phyloP scores from a whole-genome alignment of 139 green algal genomes.

The Chlorella sp. region DNA sequence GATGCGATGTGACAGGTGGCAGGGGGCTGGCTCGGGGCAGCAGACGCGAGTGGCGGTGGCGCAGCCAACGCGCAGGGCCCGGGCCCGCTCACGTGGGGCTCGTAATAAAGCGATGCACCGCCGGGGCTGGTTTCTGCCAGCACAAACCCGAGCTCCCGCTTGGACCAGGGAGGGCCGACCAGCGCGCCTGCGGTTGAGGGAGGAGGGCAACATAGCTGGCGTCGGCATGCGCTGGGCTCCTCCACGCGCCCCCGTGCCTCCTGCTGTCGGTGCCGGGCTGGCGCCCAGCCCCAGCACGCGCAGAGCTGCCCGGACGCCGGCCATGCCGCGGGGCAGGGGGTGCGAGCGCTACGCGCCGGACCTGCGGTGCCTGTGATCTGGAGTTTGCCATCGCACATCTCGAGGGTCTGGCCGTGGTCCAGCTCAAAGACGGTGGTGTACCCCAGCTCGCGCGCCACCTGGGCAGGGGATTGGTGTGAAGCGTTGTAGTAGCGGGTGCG shows the following conservation, averaged over 20 bases:
- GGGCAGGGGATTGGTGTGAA: background rate
- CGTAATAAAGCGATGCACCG: slow-evolving; percentile 65
- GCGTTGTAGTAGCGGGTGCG: background rate
- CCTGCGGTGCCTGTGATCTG: slow-evolving; percentile 58
- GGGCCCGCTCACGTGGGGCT: slow-evolving; percentile 41
- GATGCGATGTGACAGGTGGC: background rate
- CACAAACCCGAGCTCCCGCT: slow-evolving; percentile 73
- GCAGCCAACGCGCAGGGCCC: background rate
- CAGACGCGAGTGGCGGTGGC: background rate
- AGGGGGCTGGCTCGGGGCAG: background rate
- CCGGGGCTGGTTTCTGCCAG: slow-evolving; percentile 50
- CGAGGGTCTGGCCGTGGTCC: slow-evolving; percentile 53
- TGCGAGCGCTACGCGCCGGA: background rate
- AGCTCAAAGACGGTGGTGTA: slow-evolving; percentile 68
- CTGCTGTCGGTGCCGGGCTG: too few species aligned
- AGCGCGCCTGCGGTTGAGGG: slow-evolving; percentile 59
- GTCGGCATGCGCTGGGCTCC: too few species aligned
- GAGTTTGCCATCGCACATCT: slow-evolving; percentile 55
- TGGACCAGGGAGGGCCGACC: slow-evolving; percentile 81
- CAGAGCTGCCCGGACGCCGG: background rate
- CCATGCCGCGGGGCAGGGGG: background rate
- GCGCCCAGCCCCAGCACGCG: background rate
- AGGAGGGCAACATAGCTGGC: background rate
- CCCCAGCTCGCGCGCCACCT: slow-evolving; percentile 56
- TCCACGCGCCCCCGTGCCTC: too few species aligned